Evolutionary conservation across 2,329 filamentous ascomycete species (phyloP).

Genomic region (Trichoderma polysporum): DNA sequence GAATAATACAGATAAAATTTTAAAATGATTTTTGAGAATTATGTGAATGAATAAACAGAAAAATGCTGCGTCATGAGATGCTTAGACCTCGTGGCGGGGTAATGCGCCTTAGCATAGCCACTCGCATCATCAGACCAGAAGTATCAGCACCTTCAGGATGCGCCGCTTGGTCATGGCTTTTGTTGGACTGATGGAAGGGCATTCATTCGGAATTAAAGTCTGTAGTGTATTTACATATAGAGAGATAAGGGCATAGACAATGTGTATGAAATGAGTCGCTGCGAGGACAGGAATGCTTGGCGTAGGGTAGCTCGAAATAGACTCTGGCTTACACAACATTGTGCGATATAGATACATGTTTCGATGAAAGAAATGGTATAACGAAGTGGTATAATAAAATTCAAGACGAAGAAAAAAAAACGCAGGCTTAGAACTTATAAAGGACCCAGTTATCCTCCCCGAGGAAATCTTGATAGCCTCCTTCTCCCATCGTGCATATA

Average conservation of each 20-base stretch:
- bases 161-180: background rate
- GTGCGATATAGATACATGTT: background rate
- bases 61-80: background rate
- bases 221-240: background rate
- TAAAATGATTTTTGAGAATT: background rate
- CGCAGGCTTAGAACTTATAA: background rate
- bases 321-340: background rate
- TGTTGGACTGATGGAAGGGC: background rate
- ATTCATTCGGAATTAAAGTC: too few species aligned
- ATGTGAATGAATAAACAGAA: background rate
- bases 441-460: conserved; percentile 20
- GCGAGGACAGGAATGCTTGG: background rate
- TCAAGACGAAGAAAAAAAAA: background rate
- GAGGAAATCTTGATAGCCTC: background rate
- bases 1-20: background rate
- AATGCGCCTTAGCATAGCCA: conserved; percentile 10
- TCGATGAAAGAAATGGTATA: background rate
- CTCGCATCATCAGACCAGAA: conserved; percentile 15
- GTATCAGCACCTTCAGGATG: background rate
- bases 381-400: background rate
- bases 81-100: conserved; percentile 8
- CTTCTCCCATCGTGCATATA: conserved; percentile 12
- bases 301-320: background rate
- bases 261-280: background rate
- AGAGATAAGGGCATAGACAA: background rate